phyloP scores from a whole-genome alignment of 805 yeast species.

The Priceomyces medius region DNA sequence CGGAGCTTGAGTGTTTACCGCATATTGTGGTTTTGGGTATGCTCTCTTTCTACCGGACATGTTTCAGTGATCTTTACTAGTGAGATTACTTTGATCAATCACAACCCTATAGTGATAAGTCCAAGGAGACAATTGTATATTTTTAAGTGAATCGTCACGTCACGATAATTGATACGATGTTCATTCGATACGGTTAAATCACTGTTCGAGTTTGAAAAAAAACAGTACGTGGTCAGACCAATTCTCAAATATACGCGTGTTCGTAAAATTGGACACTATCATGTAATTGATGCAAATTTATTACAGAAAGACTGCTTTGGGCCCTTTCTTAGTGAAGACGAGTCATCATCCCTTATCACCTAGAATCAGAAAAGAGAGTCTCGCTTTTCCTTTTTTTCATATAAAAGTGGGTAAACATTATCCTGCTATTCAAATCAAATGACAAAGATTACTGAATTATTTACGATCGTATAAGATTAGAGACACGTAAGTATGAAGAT shows the following conservation, averaged over 20 bases:
- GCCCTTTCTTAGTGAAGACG: too few species aligned
- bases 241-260: slow-evolving; percentile 6
- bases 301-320: too few species aligned
- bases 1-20: slow-evolving; percentile 25
- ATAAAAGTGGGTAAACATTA: too few species aligned
- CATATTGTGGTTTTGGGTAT: slow-evolving; percentile 47
- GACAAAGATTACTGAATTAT: too few species aligned
- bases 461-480: too few species aligned
- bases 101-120: not conserved
- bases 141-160: not conserved
- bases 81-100: not conserved
- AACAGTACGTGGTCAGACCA: slow-evolving; percentile 7
- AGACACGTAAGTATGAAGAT: too few species aligned
- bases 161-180: not conserved
- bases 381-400: too few species aligned
- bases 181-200: not conserved
- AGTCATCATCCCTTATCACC: too few species aligned
- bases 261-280: not conserved
- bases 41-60: slow-evolving; percentile 48
- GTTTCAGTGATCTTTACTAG: slow-evolving; percentile 1
- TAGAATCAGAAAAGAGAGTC: too few species aligned
- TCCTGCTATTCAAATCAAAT: too few species aligned
- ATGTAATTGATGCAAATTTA: not conserved
- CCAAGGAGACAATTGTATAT: not conserved
- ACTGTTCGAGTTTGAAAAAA: not conserved